Base-by-base conservation (phyloP, 73 alveolate genomes). In the Paramecium pentaurelia region DNA sequence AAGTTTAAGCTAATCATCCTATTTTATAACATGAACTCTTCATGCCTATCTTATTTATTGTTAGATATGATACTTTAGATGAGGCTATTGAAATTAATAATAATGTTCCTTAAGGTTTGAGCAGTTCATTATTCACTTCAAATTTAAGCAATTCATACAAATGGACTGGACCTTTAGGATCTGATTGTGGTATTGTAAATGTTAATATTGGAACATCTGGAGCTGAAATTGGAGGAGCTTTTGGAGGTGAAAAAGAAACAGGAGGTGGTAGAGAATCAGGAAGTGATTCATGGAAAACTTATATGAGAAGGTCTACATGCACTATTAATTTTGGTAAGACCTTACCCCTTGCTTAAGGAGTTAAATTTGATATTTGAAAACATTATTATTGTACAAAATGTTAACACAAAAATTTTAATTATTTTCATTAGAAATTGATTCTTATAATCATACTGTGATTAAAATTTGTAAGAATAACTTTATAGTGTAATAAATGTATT, bases 211-310 rank as follows among this genome's bases (percentile, higher is more conserved):
- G 98, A 60, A 80, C 99, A 9, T 86, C 96, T 28, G 99, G 99
- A 4, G 98, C 99, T 58, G 99, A 97, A 94, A 97, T 97, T 64
- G 99, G 99, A 71, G 99, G 98, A 11, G 99, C 98, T 27, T 97
- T 97, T 71, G 99, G 99, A 71, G 99, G 99, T 60, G 99, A 97
- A 92, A 97, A 97, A 92, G 99, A 96, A 80, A 97, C 99, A 32
- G 99, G 99, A 25, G 99, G 98, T 88, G 99, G 99, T 44, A 94
- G 99, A 95, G 99, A 97, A 92, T 68, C 97, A 30, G 99, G 99
- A 49, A 91, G 97, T 84, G 99, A 97, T 75, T 86, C 98, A 20
- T 97, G 99, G 99, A 97, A 97, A 77, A 95, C 96, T 86, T 97
- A 97, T 95, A 97, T 97, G 99, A 95, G 99, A 86, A 95, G 99